Evolutionary conservation across 495 filamentous ascomycete species (phyloP).

Genomic region (Penicillium psychrofluorescens): DNA sequence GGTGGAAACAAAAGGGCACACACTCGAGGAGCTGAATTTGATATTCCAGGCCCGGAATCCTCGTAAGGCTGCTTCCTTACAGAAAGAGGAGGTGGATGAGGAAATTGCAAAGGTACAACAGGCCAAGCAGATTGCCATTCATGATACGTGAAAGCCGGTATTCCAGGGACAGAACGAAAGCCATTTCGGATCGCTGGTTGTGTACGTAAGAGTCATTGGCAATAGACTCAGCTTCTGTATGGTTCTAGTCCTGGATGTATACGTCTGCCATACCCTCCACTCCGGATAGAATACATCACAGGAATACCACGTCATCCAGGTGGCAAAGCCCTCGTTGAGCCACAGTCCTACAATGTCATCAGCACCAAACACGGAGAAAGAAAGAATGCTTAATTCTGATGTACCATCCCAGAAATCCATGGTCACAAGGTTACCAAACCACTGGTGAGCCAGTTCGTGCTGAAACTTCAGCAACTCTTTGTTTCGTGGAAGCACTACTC

Average conservation of each 20-base stretch:
- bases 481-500: conserved; percentile 80
- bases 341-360: conserved; percentile 44
- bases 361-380: too few species aligned
- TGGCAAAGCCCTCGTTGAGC: conserved; percentile 98
- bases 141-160: too few species aligned
- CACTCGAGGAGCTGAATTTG: conserved; percentile 59
- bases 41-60: conserved; percentile 54
- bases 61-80: conserved; percentile 22
- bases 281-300: conserved; percentile 80
- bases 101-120: too few species aligned
- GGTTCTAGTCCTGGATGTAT: too few species aligned
- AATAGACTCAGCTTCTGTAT: too few species aligned
- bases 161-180: too few species aligned
- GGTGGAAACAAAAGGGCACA: conserved; percentile 57
- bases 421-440: conserved; percentile 97
- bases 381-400: too few species aligned
- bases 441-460: conserved; percentile 97
- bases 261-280: conserved; percentile 96
- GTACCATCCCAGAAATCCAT: conserved; percentile 98
- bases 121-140: too few species aligned
- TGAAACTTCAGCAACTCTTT: conserved; percentile 91
- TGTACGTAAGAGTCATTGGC: too few species aligned
- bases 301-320: conserved; percentile 68
- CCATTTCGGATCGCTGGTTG: too few species aligned
- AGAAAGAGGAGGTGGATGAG: too few species aligned